Evolutionary conservation across 106 monocot species (phyloP), one percentile per base, ranked within the genome.

Genomic region (Hemerocallis citrina): DNA sequence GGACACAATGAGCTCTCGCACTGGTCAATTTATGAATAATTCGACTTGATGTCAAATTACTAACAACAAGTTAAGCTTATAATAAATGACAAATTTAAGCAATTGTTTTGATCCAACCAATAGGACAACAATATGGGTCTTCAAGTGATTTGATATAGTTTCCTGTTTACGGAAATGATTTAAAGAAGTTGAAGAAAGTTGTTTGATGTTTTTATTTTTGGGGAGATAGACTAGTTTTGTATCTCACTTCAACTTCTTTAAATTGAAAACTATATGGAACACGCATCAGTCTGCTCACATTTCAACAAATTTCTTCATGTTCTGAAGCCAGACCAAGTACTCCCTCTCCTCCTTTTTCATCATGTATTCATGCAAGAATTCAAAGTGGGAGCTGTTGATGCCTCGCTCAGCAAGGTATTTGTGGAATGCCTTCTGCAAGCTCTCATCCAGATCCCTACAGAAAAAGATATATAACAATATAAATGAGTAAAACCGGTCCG

Each of bases 371-470:
- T 47, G 49, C 61, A 89, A 57, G 77, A 72, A 76, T 13, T 62
- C 66, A 22, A 44, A 60, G 34, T 84, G 58, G 0, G 89, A 84
- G 33, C 11, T 25, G 29, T 65, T 74, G 47, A 89, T 69, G 7
- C 89, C 89, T 64, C 89, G 74, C 16, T 21, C 74, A 48, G 74
- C 68, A 43, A 89, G 64, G 61, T 89, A 89, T 34, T 62, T 66
- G 65, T 68, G 63, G 20, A 84, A 43, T 11, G 76, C 83, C 43
- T 74, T 68, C 38, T 81, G 84, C 80, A 89, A 78, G 22, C 62
- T 74, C 44, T 89, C 74, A 60, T 89, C 84, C 77, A 89, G 74
- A 60, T 84, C 89, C 55, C 89, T 89, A 63, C 52, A 71, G 9
- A 20, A 17, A 47, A 47, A 12, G 5, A 47, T 5, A n/a, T n/a